These are phyloP conservation scores for Chytriomyces confervae DNA, from an alignment of 192 early-diverging fungal species.

Conservation along the genomic window DNA sequence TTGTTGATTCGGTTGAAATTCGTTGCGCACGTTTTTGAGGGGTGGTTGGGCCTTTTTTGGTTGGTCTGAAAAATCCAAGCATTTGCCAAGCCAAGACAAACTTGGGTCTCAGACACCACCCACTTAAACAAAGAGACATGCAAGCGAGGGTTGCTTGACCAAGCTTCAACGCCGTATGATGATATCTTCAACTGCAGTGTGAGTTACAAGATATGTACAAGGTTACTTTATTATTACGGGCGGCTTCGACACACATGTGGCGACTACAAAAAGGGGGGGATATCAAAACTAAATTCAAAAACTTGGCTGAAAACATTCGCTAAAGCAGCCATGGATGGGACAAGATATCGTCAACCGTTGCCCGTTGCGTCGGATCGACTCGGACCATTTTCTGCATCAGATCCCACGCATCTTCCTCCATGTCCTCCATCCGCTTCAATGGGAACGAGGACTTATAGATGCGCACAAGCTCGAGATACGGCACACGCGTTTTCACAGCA, in stretches of 20 bases:
- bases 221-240: background rate
- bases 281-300: background rate
- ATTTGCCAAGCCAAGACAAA: no score
- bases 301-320: background rate
- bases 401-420: constrained; percentile 28
- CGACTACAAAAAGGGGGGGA: no score
- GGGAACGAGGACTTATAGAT: background rate
- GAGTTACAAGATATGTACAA: background rate
- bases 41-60: no score
- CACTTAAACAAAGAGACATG: no score
- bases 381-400: constrained; percentile 28
- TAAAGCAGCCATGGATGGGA: constrained; percentile 20
- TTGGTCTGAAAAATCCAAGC: no score
- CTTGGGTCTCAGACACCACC: no score
- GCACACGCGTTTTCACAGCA: background rate
- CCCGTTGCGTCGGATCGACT: constrained; percentile 19
- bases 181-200: background rate
- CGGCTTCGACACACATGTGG: background rate
- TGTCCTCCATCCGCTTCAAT: background rate
- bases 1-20: no score
- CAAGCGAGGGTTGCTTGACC: background rate
- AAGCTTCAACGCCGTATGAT: background rate
- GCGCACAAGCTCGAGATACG: background rate
- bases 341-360: constrained; percentile 28
- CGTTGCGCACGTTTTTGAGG: no score